These are phyloP conservation scores for Naganishia albida DNA, from an alignment of 1,284 basidiomycete genomes.

Conservation along the genomic window DNA sequence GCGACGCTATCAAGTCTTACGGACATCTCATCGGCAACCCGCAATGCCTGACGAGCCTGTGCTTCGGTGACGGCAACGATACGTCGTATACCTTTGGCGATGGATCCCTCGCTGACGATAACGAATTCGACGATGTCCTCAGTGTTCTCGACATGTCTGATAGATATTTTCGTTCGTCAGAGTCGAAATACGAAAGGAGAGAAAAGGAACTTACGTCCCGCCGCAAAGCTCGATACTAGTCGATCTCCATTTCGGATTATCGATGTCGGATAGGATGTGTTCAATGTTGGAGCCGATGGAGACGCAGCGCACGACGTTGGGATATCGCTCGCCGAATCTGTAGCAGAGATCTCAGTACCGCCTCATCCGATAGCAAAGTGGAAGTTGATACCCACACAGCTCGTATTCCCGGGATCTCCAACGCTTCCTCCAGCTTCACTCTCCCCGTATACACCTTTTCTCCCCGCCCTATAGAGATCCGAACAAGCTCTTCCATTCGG, in stretches of 20 bases:
- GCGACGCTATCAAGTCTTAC: constrained; percentile 69
- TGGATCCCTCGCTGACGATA: constrained; percentile 92
- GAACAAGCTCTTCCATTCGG: constrained; percentile 80
- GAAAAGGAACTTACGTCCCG: constrained; percentile 72
- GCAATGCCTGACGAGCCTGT: constrained; percentile 80
- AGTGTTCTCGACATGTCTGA: constrained; percentile 85
- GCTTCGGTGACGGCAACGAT: constrained; percentile 95
- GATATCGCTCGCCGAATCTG: constrained; percentile 90
- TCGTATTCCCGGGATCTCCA: constrained; percentile 85
- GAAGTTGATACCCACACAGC: constrained; percentile 63
- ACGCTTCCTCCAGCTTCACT: constrained; percentile 72
- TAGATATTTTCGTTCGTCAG: constrained; percentile 2
- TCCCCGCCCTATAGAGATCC: constrained; percentile 87
- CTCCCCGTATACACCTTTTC: constrained; percentile 88
- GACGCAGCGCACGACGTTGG: constrained; percentile 95
- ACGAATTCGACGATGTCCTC: constrained; percentile 95
- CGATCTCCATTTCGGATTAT: constrained; percentile 83
- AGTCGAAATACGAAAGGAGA: background rate
- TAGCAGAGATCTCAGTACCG: background rate
- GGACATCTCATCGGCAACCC: constrained; percentile 67
- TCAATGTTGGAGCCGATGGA: constrained; percentile 82
- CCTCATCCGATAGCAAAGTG: background rate
- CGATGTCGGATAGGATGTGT: constrained; percentile 78
- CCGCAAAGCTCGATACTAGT: constrained; percentile 98
- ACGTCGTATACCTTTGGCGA: constrained; percentile 95